phyloP scores from a whole-genome alignment of 2,329 filamentous ascomycete species.

The Cadophora sp. region DNA sequence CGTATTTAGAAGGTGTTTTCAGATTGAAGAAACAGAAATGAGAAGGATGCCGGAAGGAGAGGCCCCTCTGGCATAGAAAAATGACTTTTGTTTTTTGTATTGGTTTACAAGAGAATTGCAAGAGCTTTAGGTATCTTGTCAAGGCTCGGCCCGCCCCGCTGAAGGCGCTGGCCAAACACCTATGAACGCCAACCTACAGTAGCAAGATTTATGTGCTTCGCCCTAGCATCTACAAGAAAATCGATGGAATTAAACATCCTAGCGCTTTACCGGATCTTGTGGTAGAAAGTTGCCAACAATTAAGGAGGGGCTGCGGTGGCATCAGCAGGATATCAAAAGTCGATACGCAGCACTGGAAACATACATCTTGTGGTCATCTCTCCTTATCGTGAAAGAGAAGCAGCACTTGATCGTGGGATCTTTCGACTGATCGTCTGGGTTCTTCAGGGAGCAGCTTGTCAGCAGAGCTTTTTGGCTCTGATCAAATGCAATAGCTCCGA shows the following conservation, averaged over 20 bases:
- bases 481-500: constrained; percentile 97
- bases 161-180: constrained; percentile 12
- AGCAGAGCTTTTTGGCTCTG: constrained; percentile 91
- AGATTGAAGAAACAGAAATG: neutral
- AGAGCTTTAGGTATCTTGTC: constrained; percentile 12
- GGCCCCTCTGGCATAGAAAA: neutral
- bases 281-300: constrained; percentile 98
- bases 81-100: neutral
- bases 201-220: constrained; percentile 16
- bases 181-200: constrained; percentile 18
- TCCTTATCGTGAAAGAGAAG: constrained; percentile 95
- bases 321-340: constrained; percentile 19
- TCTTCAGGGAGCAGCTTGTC: constrained; percentile 91
- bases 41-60: neutral
- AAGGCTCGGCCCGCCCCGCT: neutral
- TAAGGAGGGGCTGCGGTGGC: constrained; percentile 73
- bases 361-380: constrained; percentile 96
- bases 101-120: constrained; percentile 13
- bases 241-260: constrained; percentile 37
- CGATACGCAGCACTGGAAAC: constrained; percentile 45
- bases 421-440: constrained; percentile 71
- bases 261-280: constrained; percentile 67
- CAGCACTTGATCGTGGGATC: constrained; percentile 86
- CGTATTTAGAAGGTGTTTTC: neutral
- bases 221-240: constrained; percentile 34